phyloP scores from a whole-genome alignment of 805 yeast species.

The Clavispora fructus region DNA sequence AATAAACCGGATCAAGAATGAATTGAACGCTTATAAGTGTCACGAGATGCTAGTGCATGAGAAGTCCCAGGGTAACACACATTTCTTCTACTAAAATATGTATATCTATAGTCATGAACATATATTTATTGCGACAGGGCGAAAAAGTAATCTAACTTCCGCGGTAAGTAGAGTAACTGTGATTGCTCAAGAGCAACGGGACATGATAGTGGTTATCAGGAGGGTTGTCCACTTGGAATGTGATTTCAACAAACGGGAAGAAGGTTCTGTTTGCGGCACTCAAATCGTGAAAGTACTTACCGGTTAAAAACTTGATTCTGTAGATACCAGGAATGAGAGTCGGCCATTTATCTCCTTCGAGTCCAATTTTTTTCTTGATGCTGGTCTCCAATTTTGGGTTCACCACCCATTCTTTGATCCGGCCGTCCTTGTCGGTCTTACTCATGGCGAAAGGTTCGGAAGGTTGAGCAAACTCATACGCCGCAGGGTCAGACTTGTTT shows the following conservation, averaged over 20 bases:
- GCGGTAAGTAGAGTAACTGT: constrained; percentile 85
- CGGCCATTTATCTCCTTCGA: constrained; percentile 37
- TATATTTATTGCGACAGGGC: neutral
- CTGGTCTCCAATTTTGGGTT: constrained; percentile 27
- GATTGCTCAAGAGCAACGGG: constrained; percentile 78
- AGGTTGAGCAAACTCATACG: constrained; percentile 20
- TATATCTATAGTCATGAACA: neutral
- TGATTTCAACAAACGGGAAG: constrained; percentile 84
- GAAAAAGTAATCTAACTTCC: constrained; percentile 50
- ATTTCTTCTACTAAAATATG: constrained; percentile 46
- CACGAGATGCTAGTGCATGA: constrained; percentile 67
- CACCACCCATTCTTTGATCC: constrained; percentile 64
- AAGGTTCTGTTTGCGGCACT: constrained; percentile 45
- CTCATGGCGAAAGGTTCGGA: constrained; percentile 56
- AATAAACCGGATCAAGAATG: constrained; percentile 54
- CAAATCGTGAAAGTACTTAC: constrained; percentile 48
- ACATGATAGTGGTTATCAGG: constrained; percentile 84
- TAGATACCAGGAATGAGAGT: constrained; percentile 57
- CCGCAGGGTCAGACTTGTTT: constrained; percentile 20
- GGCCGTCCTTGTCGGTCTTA: constrained; percentile 74
- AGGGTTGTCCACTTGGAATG: constrained; percentile 60
- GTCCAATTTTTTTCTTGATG: constrained; percentile 22
- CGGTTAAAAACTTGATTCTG: constrained; percentile 73
- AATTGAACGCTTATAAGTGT: constrained; percentile 59
- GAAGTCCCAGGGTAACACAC: constrained; percentile 55